phyloP scores from a whole-genome alignment of 2,329 filamentous ascomycete species.

The Aureobasidium zeae region DNA sequence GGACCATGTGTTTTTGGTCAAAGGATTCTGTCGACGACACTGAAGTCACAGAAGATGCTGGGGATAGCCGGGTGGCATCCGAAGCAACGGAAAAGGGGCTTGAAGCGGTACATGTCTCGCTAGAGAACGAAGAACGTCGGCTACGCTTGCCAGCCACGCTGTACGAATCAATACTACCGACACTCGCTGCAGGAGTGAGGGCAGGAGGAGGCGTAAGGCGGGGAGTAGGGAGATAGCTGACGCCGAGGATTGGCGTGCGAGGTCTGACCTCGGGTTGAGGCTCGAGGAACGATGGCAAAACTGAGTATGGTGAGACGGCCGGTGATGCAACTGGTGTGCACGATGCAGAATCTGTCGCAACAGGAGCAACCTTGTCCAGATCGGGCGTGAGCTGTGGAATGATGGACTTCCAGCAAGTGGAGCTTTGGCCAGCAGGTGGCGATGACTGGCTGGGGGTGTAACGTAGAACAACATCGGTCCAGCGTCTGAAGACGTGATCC shows the following conservation, averaged over 20 bases:
- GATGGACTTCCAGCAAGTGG: conserved; percentile 36
- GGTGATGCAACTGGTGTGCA: conserved; percentile 35
- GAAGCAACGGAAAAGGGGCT: conserved; percentile 57
- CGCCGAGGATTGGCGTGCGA: conserved; percentile 46
- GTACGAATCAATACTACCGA: conserved; percentile 38
- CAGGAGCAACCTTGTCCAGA: conserved; percentile 34
- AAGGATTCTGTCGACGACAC: conserved; percentile 36
- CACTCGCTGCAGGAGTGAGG: conserved; percentile 54
- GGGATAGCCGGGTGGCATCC: conserved; percentile 47
- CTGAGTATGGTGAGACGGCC: no score
- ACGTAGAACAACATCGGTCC: conserved; percentile 86
- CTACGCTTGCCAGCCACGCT: conserved; percentile 42
- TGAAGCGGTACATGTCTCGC: conserved; percentile 43
- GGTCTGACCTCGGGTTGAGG: conserved; percentile 41
- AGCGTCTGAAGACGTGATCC: conserved; percentile 78
- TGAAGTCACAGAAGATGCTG: conserved; percentile 47
- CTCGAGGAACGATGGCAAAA: conserved; percentile 41
- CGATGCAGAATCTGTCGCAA: neutral
- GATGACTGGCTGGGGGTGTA: conserved; percentile 53
- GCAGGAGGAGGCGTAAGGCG: conserved; percentile 48
- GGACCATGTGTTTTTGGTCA: neutral
- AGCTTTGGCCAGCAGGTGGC: conserved; percentile 22
- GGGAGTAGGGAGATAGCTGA: conserved; percentile 52
- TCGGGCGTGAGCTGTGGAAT: conserved; percentile 50
- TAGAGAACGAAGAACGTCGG: conserved; percentile 39